Base-by-base conservation (phyloP, 306 rosid species). In the Vigna trinervia region DNA sequence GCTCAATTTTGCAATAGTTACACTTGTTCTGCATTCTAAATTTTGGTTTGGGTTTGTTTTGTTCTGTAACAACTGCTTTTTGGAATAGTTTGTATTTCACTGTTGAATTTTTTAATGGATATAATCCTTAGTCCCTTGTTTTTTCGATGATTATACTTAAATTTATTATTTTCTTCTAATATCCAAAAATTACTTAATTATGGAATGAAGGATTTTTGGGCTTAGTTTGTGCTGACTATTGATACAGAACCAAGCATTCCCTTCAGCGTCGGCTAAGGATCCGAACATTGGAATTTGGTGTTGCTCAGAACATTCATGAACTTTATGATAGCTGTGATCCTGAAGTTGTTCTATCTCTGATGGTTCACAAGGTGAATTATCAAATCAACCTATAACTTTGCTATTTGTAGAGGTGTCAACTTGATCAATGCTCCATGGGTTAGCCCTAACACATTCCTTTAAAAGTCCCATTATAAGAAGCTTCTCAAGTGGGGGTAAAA, bases 261-360 rank as follows among this genome's bases (percentile, higher is more conserved):
- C 96, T 94, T 43, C 85, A 90, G 77, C 96, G 97, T 14, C 86
- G 93, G 72, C 76, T 92, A 64, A 88, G 98, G 89, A 89, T 94
- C 62, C 89, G 98, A 64, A 94, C 98, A 12, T 48, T 90, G 76
- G 97, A 92, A 85, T 94, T 81, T 86, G 87, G 88, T 15, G 84
- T 88, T 76, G 96, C 98, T 75, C 89, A 92, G 83, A 85, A 92
- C 84, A 69, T 88, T 66, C 69, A 82, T 48, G 96, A 92, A 82
- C 89, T 94, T 70, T 94, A 90, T 56, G 98, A 94, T 78, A 86
- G 92, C 83, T 94, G 92, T 88, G 98, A 85, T 82, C 89, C 93
- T 38, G 97, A 94, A 87, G 98, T 87, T 69, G 88, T 94, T 73
- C 83, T 92, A 23, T 94, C 97, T 13, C 71, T 94, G 74, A 97